phyloP scores from a whole-genome alignment of 2,329 filamentous ascomycete species.

The Pezicula neosporulosa region DNA sequence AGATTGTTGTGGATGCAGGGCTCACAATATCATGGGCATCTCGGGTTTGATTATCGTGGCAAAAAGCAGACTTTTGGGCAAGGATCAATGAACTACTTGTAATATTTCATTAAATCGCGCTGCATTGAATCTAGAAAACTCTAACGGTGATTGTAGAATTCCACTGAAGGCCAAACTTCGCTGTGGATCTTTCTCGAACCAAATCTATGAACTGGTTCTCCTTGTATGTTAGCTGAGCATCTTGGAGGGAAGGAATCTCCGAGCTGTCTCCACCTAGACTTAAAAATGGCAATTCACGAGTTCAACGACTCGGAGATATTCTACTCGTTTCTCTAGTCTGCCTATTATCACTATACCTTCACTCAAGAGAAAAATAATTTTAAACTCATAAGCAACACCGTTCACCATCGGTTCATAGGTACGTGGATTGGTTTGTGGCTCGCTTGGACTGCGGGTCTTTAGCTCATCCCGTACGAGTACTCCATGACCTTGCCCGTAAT shows the following conservation, averaged over 20 bases:
- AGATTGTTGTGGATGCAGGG: conserved; percentile 20
- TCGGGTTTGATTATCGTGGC: neutral
- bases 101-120: neutral
- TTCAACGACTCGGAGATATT: neutral
- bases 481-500: too few species aligned
- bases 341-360: neutral
- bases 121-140: neutral
- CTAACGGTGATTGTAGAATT: neutral
- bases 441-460: too few species aligned
- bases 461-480: too few species aligned
- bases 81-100: neutral
- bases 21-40: neutral
- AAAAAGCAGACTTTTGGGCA: neutral
- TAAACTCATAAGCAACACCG: too few species aligned
- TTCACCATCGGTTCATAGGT: too few species aligned
- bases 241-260: neutral
- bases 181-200: neutral
- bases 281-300: neutral
- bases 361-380: neutral
- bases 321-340: neutral
- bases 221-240: neutral
- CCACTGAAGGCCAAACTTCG: neutral
- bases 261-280: neutral
- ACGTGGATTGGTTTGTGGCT: too few species aligned
- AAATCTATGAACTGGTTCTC: neutral